A percentile compares a stretch with the other conserved stretches of the same genome.
These are phyloP conservation scores for Candida andamanensis DNA, from an alignment of 805 yeast species.

Conservation along the genomic window DNA sequence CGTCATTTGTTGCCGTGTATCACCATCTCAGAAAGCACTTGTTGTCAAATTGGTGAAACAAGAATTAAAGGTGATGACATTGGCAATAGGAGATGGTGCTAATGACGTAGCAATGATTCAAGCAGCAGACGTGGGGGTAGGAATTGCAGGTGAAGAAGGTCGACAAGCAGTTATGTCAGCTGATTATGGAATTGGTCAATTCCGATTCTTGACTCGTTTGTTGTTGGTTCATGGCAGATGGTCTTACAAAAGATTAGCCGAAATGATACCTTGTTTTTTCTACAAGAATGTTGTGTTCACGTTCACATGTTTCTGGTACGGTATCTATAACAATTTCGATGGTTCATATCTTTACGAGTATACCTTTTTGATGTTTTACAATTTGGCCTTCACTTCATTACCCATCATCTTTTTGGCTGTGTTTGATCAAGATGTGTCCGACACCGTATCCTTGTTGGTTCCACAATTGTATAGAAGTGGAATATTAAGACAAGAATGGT, in stretches of 20 bases:
- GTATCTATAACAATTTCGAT: conserved; percentile 68
- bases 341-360: conserved; percentile 76
- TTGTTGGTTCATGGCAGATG: conserved; percentile 79
- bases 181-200: conserved; percentile 82
- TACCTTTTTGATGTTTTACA: conserved; percentile 76
- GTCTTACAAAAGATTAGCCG: conserved; percentile 77
- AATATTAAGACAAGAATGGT: conserved; percentile 68
- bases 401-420: conserved; percentile 77
- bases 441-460: conserved; percentile 60
- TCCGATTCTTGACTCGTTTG: conserved; percentile 62
- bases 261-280: conserved; percentile 79
- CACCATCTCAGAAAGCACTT: conserved; percentile 84
- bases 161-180: conserved; percentile 86
- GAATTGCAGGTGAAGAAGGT: conserved; percentile 91
- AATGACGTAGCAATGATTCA: conserved; percentile 91
- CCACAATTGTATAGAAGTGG: conserved; percentile 76
- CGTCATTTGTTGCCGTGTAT: conserved; percentile 81
- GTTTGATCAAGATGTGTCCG: conserved; percentile 76
- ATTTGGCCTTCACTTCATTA: conserved; percentile 75
- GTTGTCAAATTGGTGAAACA: conserved; percentile 76
- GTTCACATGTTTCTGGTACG: conserved; percentile 74
- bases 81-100: conserved; percentile 86
- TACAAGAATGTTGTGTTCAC: conserved; percentile 76
- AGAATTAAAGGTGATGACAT: conserved; percentile 71
- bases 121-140: conserved; percentile 82